A percentile compares a stretch with the other conserved stretches of the same genome.
These are phyloP conservation scores for Lichenothelia convexa DNA, from an alignment of 495 filamentous ascomycete species.

Conservation along the genomic window DNA sequence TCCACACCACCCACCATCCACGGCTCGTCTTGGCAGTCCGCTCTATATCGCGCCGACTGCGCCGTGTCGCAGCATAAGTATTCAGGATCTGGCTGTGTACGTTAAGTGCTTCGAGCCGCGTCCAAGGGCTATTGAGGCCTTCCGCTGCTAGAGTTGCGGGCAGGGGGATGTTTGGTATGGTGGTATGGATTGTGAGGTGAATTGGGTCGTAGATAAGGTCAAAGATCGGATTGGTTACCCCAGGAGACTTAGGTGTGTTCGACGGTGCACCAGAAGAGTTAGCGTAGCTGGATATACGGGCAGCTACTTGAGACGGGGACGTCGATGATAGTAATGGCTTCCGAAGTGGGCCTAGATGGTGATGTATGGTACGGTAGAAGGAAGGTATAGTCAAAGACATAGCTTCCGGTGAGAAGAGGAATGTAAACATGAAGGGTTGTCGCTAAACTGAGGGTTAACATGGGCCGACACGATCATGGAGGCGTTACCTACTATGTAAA, in stretches of 20 bases:
- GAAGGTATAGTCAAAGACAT: constrained; percentile 43
- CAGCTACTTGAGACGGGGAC: constrained; percentile 29
- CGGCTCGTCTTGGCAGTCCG: constrained; percentile 78
- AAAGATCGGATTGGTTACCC: constrained; percentile 48
- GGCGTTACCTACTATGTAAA: no score
- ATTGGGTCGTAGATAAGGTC: constrained; percentile 75
- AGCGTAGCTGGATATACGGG: constrained; percentile 16
- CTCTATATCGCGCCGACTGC: constrained; percentile 46
- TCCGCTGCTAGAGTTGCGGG: constrained; percentile 22
- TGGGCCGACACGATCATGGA: no score
- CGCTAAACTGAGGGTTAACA: no score
- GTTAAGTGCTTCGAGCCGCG: constrained; percentile 74
- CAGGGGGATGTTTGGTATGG: constrained; percentile 78
- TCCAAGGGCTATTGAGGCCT: constrained; percentile 30
- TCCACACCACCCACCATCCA: constrained; percentile 97
- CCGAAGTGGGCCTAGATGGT: constrained; percentile 62
- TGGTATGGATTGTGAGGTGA: constrained; percentile 59
- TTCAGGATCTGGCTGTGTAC: constrained; percentile 73
- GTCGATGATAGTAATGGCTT: constrained; percentile 53
- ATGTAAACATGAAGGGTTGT: constrained; percentile 77
- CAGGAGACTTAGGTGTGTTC: constrained; percentile 35
- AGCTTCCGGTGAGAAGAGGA: constrained; percentile 62
- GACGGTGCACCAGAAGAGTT: constrained; percentile 25
- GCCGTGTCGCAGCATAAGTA: constrained; percentile 46
- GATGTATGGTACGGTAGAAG: constrained; percentile 67